These are phyloP conservation scores for Pythium chondricola DNA, from an alignment of 352 stramenopile genomes.

Conservation along the genomic window DNA sequence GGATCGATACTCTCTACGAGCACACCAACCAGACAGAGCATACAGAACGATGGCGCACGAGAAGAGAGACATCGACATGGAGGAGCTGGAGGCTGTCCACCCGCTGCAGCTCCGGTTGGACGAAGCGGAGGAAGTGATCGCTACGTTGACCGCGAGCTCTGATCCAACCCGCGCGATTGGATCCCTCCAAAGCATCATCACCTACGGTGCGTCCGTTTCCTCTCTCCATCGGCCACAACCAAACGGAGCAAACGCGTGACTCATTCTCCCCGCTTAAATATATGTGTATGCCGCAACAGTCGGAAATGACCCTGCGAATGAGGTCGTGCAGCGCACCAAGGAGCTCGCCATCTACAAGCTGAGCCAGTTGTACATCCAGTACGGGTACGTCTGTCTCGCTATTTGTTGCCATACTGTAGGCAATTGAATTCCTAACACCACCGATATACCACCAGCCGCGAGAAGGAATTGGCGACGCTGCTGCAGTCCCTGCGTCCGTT, in stretches of 20 bases:
- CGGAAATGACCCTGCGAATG: conserved; percentile 43
- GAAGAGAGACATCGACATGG: conserved; percentile 68
- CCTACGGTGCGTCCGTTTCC: conserved; percentile 45
- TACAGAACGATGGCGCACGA: conserved; percentile 10
- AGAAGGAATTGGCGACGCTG: conserved; percentile 83
- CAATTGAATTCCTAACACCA: too few relatives aligned
- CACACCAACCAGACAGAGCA: too few relatives aligned
- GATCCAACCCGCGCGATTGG: conserved; percentile 48
- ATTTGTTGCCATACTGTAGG: neutral
- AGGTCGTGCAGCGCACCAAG: conserved; percentile 89
- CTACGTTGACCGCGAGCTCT: conserved; percentile 22
- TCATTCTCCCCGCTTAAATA: too few relatives aligned
- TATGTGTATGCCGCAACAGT: conserved; percentile 21
- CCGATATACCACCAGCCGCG: conserved; percentile 36
- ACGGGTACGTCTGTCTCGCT: conserved; percentile 29
- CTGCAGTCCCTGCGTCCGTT: conserved; percentile 89
- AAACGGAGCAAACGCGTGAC: neutral
- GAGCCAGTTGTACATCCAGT: conserved; percentile 88
- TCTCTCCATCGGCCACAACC: too few relatives aligned
- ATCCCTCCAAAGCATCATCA: conserved; percentile 64
- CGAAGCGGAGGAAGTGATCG: conserved; percentile 53
- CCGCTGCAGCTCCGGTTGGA: conserved; percentile 73
- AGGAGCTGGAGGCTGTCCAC: conserved; percentile 55
- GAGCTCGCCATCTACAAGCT: conserved; percentile 96
- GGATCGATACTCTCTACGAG: too few relatives aligned